Percentiles rank a stretch among this genome's conserved stretches.
Conservation (phyloP, 805 yeast genomes). For the Saccharomycopsis selenospora region DNA sequence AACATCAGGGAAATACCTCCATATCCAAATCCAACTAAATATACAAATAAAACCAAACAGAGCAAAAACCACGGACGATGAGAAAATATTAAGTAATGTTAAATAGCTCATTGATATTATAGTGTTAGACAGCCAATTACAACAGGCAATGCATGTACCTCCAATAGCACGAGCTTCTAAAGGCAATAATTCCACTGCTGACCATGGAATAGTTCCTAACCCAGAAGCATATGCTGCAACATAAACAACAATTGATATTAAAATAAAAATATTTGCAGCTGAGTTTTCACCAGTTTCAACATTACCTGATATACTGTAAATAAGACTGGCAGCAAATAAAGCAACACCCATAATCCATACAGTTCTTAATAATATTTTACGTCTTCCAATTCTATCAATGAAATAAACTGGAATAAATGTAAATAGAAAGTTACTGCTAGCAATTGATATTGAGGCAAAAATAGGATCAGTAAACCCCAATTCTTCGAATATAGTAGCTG, state of each 20-base stretch:
- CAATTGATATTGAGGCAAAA: conserved; percentile 46
- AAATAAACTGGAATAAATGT: conserved; percentile 45
- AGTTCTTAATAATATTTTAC: conserved; percentile 38
- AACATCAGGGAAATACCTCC: conserved; percentile 37
- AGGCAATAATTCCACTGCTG: conserved; percentile 38
- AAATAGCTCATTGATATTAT: conserved; percentile 33
- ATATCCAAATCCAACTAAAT: conserved; percentile 35
- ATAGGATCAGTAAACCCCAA: conserved; percentile 49
- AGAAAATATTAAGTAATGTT: conserved; percentile 27
- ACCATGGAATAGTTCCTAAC: conserved; percentile 41
- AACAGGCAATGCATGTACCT: conserved; percentile 35
- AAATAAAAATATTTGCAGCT: conserved; percentile 20
- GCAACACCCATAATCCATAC: conserved; percentile 35
- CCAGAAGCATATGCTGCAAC: conserved; percentile 39
- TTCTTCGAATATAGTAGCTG: conserved; percentile 47
- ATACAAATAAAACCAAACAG: conserved; percentile 30
- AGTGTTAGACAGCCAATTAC: conserved; percentile 37
- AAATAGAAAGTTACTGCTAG: conserved; percentile 47
- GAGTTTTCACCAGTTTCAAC: not conserved
- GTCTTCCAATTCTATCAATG: conserved; percentile 50
- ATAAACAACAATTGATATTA: conserved; percentile 30
- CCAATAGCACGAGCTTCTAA: conserved; percentile 37
- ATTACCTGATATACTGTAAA: not conserved
- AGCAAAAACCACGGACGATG: conserved; percentile 30
- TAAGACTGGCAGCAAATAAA: conserved; percentile 27